Conservation (phyloP, 139 green algal species). For the Eudorina sp. region DNA sequence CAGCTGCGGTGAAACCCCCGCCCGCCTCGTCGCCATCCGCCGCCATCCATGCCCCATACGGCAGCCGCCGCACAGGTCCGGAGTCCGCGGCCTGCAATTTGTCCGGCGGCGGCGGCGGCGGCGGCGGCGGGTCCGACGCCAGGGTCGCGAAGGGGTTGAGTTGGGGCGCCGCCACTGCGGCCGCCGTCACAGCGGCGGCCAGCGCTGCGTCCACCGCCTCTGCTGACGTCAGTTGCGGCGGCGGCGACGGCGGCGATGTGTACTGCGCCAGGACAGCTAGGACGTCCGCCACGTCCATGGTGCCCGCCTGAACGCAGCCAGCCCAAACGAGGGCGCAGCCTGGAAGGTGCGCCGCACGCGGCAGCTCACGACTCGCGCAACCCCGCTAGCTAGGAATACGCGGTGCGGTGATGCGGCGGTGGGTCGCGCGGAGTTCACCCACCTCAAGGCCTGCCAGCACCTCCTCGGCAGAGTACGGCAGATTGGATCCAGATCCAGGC, state of each 20-base stretch:
- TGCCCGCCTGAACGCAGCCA: background rate
- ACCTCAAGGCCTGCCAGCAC: conserved; percentile 31
- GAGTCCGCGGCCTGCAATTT: no score
- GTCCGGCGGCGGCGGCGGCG: background rate
- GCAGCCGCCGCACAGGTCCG: no score
- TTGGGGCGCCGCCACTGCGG: background rate
- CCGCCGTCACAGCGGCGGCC: background rate
- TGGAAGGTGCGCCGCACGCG: no score
- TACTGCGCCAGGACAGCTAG: background rate
- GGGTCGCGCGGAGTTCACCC: no score
- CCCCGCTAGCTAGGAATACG: no score
- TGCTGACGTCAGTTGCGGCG: background rate
- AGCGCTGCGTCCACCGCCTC: background rate
- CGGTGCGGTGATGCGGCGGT: no score
- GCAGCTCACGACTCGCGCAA: no score
- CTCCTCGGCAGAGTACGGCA: conserved; percentile 3
- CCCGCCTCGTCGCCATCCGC: no score
- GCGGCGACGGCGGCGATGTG: background rate
- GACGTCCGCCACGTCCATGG: background rate
- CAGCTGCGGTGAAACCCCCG: no score
- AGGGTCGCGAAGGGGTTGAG: background rate
- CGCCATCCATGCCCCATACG: no score
- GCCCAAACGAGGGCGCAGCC: no score
- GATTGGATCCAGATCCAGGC: background rate
- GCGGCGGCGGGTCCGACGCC: background rate